Percentiles rank a stretch among this genome's conserved stretches.
Conservation (phyloP, 208 protist species). For the Trypanosoma congolense region DNA sequence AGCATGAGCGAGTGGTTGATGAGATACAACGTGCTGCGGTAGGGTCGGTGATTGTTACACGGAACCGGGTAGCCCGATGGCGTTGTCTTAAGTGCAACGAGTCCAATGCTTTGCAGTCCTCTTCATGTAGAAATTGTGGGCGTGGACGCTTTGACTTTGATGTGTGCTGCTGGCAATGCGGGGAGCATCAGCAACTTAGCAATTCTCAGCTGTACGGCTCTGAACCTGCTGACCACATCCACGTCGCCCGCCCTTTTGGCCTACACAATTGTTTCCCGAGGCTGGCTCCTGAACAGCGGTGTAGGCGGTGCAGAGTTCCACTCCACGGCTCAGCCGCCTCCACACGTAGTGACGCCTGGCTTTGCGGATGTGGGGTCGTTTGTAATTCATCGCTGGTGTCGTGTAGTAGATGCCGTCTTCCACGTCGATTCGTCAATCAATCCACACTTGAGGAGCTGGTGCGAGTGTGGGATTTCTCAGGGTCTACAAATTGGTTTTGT, state of each 20-base stretch:
- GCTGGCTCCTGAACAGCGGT: constrained; percentile 31
- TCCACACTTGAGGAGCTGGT: constrained; percentile 25
- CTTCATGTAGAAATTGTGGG: constrained; percentile 43
- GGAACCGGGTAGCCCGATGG: constrained; percentile 59
- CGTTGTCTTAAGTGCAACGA: constrained; percentile 50
- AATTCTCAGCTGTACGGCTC: constrained; percentile 48
- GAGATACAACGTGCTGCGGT: constrained; percentile 31
- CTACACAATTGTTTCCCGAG: constrained; percentile 43
- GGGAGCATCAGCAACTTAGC: constrained; percentile 17
- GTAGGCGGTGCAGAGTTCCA: constrained; percentile 28
- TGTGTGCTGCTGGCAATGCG: constrained; percentile 43
- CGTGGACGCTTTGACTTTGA: constrained; percentile 45
- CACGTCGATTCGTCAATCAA: constrained; percentile 24
- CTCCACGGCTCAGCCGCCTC: constrained; percentile 48
- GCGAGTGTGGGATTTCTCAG: constrained; percentile 51
- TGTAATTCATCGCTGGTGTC: constrained; percentile 25
- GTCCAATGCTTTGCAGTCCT: constrained; percentile 60
- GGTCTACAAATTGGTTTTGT: constrained; percentile 67
- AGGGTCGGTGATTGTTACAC: constrained; percentile 49
- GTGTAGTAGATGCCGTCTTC: constrained; percentile 65
- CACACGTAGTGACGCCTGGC: constrained; percentile 35
- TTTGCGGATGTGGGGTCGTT: constrained; percentile 58
- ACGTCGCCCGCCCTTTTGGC: constrained; percentile 27
- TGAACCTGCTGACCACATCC: constrained; percentile 17
- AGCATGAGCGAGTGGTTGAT: constrained; percentile 30